phyloP scores from a whole-genome alignment of 1,139 yeast species.

The Candida frijolesensis region DNA sequence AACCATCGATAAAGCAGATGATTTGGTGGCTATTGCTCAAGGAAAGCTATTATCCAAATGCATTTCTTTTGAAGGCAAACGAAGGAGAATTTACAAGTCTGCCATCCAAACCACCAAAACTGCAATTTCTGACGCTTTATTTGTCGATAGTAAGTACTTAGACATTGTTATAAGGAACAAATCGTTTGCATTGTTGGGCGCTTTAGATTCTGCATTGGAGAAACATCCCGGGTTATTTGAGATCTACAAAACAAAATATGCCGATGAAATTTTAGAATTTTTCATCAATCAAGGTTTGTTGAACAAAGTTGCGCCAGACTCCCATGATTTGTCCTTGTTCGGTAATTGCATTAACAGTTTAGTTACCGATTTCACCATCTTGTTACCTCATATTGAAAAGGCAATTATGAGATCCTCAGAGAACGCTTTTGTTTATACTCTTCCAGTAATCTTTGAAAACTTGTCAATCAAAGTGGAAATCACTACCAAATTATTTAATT shows the following conservation, averaged over 20 bases:
- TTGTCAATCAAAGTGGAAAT: conserved; percentile 17
- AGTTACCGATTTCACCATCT: conserved; percentile 41
- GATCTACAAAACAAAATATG: conserved; percentile 21
- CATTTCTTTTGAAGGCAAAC: conserved; percentile 19
- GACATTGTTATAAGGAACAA: conserved; percentile 16
- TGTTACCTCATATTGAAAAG: conserved; percentile 69
- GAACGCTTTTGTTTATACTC: conserved; percentile 53
- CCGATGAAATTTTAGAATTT: conserved; percentile 21
- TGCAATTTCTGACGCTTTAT: conserved; percentile 22
- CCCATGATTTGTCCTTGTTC: conserved; percentile 27
- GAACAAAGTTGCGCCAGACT: conserved; percentile 41
- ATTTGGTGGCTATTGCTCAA: conserved; percentile 22
- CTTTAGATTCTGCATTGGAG: conserved; percentile 37
- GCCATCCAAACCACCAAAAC: conserved; percentile 40
- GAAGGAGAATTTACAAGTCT: conserved; percentile 49
- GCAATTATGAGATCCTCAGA: conserved; percentile 85
- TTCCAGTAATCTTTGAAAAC: conserved; percentile 49
- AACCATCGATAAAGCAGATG: conserved; percentile 15
- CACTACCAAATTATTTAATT: conserved; percentile 54
- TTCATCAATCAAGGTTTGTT: conserved; percentile 43
- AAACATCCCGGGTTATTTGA: conserved; percentile 40
- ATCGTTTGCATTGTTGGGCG: conserved; percentile 35
- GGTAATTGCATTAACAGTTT: conserved; percentile 45
- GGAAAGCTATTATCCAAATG: conserved; percentile 25
- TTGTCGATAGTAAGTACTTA: conserved; percentile 10